Evolutionary conservation across 257 asterid genomes (phyloP).

Genomic region (Solanum megistacrolobum): DNA sequence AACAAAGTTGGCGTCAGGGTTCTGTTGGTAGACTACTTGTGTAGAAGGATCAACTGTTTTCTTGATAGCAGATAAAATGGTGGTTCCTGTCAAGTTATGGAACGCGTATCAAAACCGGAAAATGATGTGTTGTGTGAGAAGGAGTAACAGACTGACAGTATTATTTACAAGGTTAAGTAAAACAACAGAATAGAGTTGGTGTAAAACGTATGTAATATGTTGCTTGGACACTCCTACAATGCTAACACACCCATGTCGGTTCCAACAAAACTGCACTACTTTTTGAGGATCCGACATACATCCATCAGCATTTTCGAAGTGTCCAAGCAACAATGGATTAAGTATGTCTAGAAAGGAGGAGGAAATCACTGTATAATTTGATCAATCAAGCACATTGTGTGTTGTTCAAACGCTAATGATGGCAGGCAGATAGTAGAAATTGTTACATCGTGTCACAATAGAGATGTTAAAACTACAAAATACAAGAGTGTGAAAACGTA

Average conservation of each 20-base stretch:
- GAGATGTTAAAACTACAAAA: neutral
- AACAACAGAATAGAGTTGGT: neutral
- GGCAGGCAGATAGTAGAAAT: neutral
- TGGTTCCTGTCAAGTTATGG: conserved; percentile 44
- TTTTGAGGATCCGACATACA: neutral
- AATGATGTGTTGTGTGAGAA: neutral
- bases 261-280: neutral
- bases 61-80: conserved; percentile 56
- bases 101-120: neutral
- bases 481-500: conserved; percentile 8
- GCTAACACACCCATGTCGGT: neutral
- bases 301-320: neutral
- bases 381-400: neutral
- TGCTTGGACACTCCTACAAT: neutral
- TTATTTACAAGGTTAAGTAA: neutral
- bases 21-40: conserved; percentile 38
- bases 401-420: neutral
- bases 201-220: neutral
- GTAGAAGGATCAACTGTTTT: conserved; percentile 71
- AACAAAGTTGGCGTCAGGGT: conserved; percentile 40
- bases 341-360: too few relatives aligned
- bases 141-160: neutral
- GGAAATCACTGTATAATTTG: too few relatives aligned
- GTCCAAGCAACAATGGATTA: neutral
- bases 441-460: neutral